phyloP scores from a whole-genome alignment of 306 rosid species.

The Cercis canadensis region DNA sequence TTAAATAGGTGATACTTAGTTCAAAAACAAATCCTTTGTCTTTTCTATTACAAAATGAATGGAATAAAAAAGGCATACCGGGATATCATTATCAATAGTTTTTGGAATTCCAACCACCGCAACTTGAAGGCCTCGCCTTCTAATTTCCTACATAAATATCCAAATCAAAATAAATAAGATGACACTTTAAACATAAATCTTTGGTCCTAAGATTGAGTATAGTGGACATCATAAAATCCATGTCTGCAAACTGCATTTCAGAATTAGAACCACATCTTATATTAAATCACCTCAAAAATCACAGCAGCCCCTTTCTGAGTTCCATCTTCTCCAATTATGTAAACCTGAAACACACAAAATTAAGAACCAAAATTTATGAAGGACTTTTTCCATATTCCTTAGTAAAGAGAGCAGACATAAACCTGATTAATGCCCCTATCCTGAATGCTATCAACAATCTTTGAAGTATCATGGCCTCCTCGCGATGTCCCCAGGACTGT shows the following conservation, averaged over 20 bases:
- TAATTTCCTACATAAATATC: conserved; percentile 48
- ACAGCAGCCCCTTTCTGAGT: conserved; percentile 60
- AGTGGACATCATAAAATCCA: conserved; percentile 38
- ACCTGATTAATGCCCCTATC: conserved; percentile 67
- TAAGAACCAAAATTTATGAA: no score
- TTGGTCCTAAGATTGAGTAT: no score
- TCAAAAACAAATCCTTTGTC: no score
- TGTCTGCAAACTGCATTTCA: background rate
- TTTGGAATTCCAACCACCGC: conserved; percentile 69
- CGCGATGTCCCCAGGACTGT: conserved; percentile 65
- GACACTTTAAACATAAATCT: background rate
- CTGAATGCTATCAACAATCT: conserved; percentile 66
- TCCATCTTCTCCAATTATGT: conserved; percentile 55
- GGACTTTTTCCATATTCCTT: background rate
- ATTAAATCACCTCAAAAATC: conserved; percentile 52
- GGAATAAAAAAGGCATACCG: no score
- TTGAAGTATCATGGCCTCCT: conserved; percentile 56
- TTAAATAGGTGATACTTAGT: no score
- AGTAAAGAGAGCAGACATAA: background rate
- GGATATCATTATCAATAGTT: conserved; percentile 57
- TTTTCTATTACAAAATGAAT: no score
- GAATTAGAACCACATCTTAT: no score
- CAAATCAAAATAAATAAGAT: background rate
- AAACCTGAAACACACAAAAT: background rate
- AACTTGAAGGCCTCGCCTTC: conserved; percentile 62